A percentile compares a stretch with the other conserved stretches of the same genome.
phyloP scores from a whole-genome alignment of 2,329 filamentous ascomycete genomes.

The Fusarium chlamydosporum region DNA sequence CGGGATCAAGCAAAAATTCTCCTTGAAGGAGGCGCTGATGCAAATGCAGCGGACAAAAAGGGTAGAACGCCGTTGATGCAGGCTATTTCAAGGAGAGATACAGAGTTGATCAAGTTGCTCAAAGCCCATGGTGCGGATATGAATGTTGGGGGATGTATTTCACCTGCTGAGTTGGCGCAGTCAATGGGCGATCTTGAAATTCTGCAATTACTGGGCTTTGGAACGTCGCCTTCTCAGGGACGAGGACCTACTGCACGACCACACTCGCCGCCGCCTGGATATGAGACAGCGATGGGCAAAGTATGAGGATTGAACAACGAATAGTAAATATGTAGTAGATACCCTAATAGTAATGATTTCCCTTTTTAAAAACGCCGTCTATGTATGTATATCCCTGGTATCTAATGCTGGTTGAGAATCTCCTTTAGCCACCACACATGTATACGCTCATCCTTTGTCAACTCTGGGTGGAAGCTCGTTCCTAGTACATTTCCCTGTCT shows the following conservation, averaged over 20 bases:
- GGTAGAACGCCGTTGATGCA: slow-evolving; percentile 54
- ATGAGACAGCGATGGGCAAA: slow-evolving; percentile 37
- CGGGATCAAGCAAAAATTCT: slow-evolving; percentile 48
- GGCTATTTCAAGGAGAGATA: slow-evolving; percentile 51
- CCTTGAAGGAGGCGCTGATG: slow-evolving; percentile 54
- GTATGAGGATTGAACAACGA: slow-evolving; percentile 15
- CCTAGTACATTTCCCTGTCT: slow-evolving; percentile 92
- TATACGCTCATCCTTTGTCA: slow-evolving; percentile 89
- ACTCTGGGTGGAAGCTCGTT: slow-evolving; percentile 94
- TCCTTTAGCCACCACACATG: slow-evolving; percentile 93
- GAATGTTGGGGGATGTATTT: slow-evolving; percentile 35
- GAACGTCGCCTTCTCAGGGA: slow-evolving; percentile 3
- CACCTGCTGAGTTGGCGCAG: slow-evolving; percentile 46
- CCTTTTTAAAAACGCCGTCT: slow-evolving; percentile 28
- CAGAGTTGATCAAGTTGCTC: slow-evolving; percentile 51
- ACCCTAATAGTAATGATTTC: slow-evolving; percentile 30
- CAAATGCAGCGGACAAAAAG: slow-evolving; percentile 52
- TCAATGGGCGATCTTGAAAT: slow-evolving; percentile 49
- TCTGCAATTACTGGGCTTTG: slow-evolving; percentile 46
- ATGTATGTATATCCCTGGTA: slow-evolving; percentile 6
- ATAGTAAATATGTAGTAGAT: slow-evolving; percentile 8
- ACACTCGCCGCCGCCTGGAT: slow-evolving; percentile 46
- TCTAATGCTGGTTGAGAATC: slow-evolving; percentile 56
- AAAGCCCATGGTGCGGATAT: slow-evolving; percentile 50
- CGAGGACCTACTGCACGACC: slow-evolving; percentile 12